Percentiles rank a stretch among this genome's conserved stretches.
These are phyloP conservation scores for Tinospora cordifolia DNA, from an alignment of 164 flowering plant species.

Conservation along the genomic window DNA sequence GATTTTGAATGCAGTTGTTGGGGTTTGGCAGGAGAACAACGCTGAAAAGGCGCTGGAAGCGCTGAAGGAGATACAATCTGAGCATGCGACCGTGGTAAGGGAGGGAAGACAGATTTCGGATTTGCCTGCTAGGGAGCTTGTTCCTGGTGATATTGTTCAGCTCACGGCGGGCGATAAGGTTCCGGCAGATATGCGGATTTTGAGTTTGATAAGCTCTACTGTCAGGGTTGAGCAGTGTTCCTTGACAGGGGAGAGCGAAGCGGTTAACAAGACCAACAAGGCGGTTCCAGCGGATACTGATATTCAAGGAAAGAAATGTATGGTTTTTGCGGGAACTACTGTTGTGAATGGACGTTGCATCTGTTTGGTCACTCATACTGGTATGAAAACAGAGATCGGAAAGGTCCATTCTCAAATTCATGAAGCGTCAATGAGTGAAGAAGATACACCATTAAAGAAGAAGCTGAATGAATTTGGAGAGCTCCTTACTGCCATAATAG, in stretches of 20 bases:
- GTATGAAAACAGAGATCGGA: slow-evolving; percentile 49
- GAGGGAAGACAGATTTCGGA: slow-evolving; percentile 22
- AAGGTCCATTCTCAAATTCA: slow-evolving; percentile 51
- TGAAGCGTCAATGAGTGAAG: slow-evolving; percentile 42
- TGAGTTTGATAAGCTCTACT: slow-evolving; percentile 40
- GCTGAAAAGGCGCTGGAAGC: slow-evolving; percentile 54
- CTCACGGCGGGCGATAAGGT: slow-evolving; percentile 44
- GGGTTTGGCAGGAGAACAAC: slow-evolving; percentile 56
- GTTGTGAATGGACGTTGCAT: slow-evolving; percentile 47
- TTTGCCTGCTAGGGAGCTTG: slow-evolving; percentile 40
- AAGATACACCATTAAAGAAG: slow-evolving; percentile 52
- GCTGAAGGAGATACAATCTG: slow-evolving; percentile 45
- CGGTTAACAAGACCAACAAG: slow-evolving; percentile 39
- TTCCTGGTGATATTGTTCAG: slow-evolving; percentile 52
- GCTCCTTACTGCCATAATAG: slow-evolving; percentile 37
- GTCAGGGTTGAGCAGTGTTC: slow-evolving; percentile 43
- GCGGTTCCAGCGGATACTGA: slow-evolving; percentile 33
- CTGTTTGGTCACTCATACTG: slow-evolving; percentile 44
- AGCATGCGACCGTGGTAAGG: slow-evolving; percentile 35
- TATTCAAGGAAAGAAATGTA: slow-evolving; percentile 49
- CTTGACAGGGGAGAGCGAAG: slow-evolving; percentile 51
- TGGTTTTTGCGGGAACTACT: slow-evolving; percentile 53
- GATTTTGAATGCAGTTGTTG: slow-evolving; percentile 47
- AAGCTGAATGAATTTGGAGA: slow-evolving; percentile 52
- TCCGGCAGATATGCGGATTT: slow-evolving; percentile 50